phyloP scores from a whole-genome alignment of 2,329 filamentous ascomycete genomes.

The Paracoccidioides lutzii region DNA sequence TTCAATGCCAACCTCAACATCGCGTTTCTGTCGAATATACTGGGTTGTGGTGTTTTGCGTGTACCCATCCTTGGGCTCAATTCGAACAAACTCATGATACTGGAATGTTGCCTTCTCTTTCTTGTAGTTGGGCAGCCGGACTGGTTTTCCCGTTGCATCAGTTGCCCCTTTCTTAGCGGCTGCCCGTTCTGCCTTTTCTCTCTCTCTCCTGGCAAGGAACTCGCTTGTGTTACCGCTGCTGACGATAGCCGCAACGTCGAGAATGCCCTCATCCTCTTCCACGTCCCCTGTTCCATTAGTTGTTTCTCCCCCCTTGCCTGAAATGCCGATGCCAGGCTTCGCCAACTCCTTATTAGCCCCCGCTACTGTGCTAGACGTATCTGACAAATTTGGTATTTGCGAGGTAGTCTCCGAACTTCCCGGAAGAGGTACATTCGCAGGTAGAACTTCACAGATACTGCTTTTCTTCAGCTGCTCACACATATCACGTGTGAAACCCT shows the following conservation, averaged over 20 bases:
- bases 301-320: slow-evolving; percentile 43
- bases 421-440: slow-evolving; percentile 41
- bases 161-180: slow-evolving; percentile 40
- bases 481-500: slow-evolving; percentile 48
- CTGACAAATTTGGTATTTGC: slow-evolving; percentile 42
- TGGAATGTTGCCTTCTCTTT: slow-evolving; percentile 47
- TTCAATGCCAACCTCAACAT: slow-evolving; percentile 51
- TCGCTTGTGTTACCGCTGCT: slow-evolving; percentile 50
- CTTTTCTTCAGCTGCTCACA: slow-evolving; percentile 54
- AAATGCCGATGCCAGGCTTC: slow-evolving; percentile 26
- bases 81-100: slow-evolving; percentile 45
- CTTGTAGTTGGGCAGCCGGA: slow-evolving; percentile 46
- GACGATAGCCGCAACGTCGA: slow-evolving; percentile 54
- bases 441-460: slow-evolving; percentile 49
- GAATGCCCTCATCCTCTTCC: slow-evolving; percentile 48
- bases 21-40: slow-evolving; percentile 39
- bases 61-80: slow-evolving; percentile 41
- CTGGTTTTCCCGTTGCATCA: slow-evolving; percentile 33
- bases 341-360: slow-evolving; percentile 21
- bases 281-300: slow-evolving; percentile 32
- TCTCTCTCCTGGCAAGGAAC: slow-evolving; percentile 49
- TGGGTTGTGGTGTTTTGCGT: slow-evolving; percentile 37
- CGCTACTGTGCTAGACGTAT: slow-evolving; percentile 38
- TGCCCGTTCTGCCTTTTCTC: slow-evolving; percentile 47
- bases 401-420: slow-evolving; percentile 31